These are phyloP conservation scores for Capronia americana DNA, from an alignment of 2,329 filamentous ascomycete species.

Conservation along the genomic window DNA sequence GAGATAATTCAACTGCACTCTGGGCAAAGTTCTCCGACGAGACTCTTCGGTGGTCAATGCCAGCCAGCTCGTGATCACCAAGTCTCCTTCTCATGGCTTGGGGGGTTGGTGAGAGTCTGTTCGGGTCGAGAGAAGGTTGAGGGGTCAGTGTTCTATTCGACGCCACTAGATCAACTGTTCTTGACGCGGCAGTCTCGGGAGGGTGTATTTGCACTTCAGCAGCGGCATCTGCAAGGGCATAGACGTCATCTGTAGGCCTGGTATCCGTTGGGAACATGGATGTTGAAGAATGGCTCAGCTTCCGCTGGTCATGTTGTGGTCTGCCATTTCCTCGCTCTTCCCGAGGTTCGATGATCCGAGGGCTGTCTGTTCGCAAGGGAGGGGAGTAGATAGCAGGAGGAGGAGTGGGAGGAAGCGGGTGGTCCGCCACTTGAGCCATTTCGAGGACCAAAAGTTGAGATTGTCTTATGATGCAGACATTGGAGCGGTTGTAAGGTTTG, in stretches of 20 bases:
- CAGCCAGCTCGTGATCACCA: constrained; percentile 18
- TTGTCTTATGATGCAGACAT: constrained; percentile 25
- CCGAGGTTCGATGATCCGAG: constrained; percentile 32
- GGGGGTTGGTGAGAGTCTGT: constrained; percentile 32
- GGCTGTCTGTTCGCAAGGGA: constrained; percentile 43
- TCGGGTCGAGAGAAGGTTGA: constrained; percentile 31
- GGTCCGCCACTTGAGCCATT: constrained; percentile 34
- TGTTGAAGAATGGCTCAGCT: constrained; percentile 27
- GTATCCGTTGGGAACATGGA: constrained; percentile 25
- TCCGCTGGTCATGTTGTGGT: constrained; percentile 5
- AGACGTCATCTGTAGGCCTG: constrained; percentile 11
- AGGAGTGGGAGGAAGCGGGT: constrained; percentile 45
- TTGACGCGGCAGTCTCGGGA: constrained; percentile 32
- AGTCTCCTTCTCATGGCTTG: constrained; percentile 28
- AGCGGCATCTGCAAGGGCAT: constrained; percentile 20
- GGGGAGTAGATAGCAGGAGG: constrained; percentile 53
- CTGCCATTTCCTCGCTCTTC: constrained; percentile 26
- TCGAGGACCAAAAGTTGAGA: constrained; percentile 4
- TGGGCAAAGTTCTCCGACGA: constrained; percentile 30
- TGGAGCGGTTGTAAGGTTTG: constrained; percentile 6
- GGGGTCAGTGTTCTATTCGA: constrained; percentile 33
- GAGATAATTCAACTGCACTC: constrained; percentile 26
- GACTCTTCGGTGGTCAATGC: constrained; percentile 30
- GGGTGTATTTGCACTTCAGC: constrained; percentile 31
- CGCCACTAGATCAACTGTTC: constrained; percentile 24